Evolutionary conservation across 2,329 filamentous ascomycete genomes (phyloP), one percentile per base, ranked within the genome.

Genomic region (Xylariaceae sp.): DNA sequence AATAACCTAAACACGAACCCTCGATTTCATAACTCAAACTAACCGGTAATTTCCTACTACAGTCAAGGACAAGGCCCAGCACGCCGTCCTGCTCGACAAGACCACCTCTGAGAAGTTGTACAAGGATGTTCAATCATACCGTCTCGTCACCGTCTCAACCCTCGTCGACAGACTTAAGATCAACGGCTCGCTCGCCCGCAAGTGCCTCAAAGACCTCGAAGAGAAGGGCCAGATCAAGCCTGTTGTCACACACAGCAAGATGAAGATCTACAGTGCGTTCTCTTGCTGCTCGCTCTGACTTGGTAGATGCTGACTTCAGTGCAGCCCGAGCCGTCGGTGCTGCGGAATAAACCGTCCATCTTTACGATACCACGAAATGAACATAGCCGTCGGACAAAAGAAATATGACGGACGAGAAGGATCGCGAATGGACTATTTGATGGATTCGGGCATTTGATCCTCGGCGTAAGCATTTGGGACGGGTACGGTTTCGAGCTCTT

Each of bases 1-100:
- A n/a, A 22, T 35, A n/a, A n/a, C n/a, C n/a, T n/a, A 16, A 32
- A 32, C 27, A 8, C 27, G 27, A 4, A 12, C 27, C 7, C 27
- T 32, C 27, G 27, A 8, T 14, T 14, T 32, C 27, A 32, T 8
- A n/a, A n/a, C 7, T 4, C 16, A 12, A 32, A 32, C 16, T 8
- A 32, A 32, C 14, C 27, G 27, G 27, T 47, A 29, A 37, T n/a
- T 36, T 32, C 21, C 40, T 23, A 27, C 11, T 55, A 35, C 44
- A 65, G 93, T 98, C 82, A 98, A 98, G 93, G 93, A 98, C 85
- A 98, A 98, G 91, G 92, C 93, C 77, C 87, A 97, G 75, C 93
- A 98, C 84, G 88, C 88, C 75, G 93, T 98, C 76, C 82, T 97
- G 70, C 89, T 98, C 77, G 93, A 98, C 82, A 98, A 98, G 85